Percentiles rank a stretch among this genome's conserved stretches.
These are phyloP conservation scores for Ceratonia siliqua DNA, from an alignment of 306 rosid species.

Conservation along the genomic window DNA sequence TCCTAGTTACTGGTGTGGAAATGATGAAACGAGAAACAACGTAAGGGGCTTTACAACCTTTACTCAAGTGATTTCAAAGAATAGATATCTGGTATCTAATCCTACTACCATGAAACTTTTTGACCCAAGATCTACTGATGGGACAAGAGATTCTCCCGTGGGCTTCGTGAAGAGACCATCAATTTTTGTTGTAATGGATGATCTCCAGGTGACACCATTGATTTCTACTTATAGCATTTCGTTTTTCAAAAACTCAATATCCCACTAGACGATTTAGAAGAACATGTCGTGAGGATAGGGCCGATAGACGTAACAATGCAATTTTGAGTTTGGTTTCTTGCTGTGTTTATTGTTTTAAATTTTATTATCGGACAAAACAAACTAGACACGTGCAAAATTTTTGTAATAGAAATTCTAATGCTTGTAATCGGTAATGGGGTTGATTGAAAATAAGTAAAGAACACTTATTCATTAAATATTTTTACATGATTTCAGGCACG, in stretches of 20 bases:
- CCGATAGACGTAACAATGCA: conserved; percentile 21
- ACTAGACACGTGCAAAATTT: too few species aligned
- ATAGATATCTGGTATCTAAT: not conserved
- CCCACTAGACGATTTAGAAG: conserved; percentile 44
- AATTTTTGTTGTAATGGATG: conserved; percentile 39
- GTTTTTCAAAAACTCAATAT: conserved; percentile 32
- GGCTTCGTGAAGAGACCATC: conserved; percentile 43
- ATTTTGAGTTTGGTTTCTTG: not conserved
- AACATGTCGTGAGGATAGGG: conserved; percentile 27
- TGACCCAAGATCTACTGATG: conserved; percentile 36
- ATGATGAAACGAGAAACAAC: not conserved
- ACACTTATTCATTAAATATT: not conserved
- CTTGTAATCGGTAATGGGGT: not conserved
- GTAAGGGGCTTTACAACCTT: not conserved
- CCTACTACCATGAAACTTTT: conserved; percentile 9
- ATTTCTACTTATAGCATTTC: conserved; percentile 32
- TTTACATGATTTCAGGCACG: conserved; percentile 24
- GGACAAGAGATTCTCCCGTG: conserved; percentile 1
- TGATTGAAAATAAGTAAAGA: too few species aligned
- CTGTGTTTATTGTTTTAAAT: too few species aligned
- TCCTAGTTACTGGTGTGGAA: not conserved
- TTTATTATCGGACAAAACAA: too few species aligned
- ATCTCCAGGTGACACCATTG: conserved; percentile 35
- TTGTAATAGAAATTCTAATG: too few species aligned
- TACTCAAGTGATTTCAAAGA: conserved; percentile 21